Evolutionary conservation across 345 rosid species (phyloP).

Genomic region (Stellera chamaejasme): DNA sequence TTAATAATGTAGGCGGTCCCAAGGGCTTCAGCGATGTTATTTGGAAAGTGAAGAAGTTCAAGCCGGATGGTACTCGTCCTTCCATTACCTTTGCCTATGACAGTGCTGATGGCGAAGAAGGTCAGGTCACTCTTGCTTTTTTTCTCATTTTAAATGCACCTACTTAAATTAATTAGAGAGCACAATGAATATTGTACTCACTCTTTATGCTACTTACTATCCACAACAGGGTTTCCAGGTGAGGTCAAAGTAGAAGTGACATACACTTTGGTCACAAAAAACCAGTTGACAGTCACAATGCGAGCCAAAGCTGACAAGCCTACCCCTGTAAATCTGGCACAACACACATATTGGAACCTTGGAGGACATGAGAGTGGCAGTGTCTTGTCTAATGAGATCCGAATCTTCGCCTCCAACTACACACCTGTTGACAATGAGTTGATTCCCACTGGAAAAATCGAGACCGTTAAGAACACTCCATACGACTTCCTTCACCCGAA

Average conservation of each 20-base stretch:
- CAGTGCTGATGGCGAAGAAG: constrained; percentile 83
- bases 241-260: constrained; percentile 34
- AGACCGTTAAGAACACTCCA: constrained; percentile 60
- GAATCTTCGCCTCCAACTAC: constrained; percentile 52
- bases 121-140: constrained; percentile 12
- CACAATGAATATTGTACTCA: not conserved
- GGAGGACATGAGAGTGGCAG: constrained; percentile 71
- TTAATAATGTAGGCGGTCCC: constrained; percentile 45
- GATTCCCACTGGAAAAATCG: constrained; percentile 70
- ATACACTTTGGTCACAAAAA: constrained; percentile 33
- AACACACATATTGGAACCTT: constrained; percentile 85
- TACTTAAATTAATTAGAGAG: not conserved
- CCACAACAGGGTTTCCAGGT: constrained; percentile 77
- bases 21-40: constrained; percentile 69
- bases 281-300: constrained; percentile 49
- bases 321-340: constrained; percentile 79
- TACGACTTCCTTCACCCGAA: constrained; percentile 60
- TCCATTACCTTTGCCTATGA: constrained; percentile 47
- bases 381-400: constrained; percentile 58
- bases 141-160: not conserved
- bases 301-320: constrained; percentile 67
- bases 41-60: constrained; percentile 50
- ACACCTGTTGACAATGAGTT: constrained; percentile 51
- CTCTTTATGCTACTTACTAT: not conserved
- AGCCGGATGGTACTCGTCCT: constrained; percentile 36